Evolutionary conservation across 2,329 filamentous ascomycete genomes (phyloP), one percentile per base, ranked within the genome.

Genomic region (Xylaria digitata): DNA sequence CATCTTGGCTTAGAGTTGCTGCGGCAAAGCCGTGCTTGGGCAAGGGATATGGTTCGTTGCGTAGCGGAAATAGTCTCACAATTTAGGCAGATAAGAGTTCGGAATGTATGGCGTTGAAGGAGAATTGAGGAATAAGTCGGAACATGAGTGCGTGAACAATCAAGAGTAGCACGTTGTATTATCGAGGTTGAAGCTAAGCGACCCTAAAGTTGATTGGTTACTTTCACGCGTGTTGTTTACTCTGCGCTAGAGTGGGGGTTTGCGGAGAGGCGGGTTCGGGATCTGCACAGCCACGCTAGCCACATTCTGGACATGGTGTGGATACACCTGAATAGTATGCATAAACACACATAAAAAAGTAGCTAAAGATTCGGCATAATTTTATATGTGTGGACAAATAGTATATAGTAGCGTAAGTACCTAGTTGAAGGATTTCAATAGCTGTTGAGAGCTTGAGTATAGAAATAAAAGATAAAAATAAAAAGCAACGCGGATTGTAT

Each of bases 221-320:
- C 6, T 58, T 45, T 61, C 66, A 70, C 74, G 72, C 72, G 74
- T 73, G 66, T 73, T 76, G 74, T 76, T 76, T 76, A 76, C 74
- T 72, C 26, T 59, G 48, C 46, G 19, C 53, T 17, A 50, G 37
- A 40, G 56, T 61, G 55, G 42, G 68, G 64, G 43, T 61, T 61
- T 32, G 40, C 30, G 61, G 46, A 30, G 46, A 52, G 26, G 26
- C 26, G 26, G 26, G 26, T 26, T 26, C 13, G 19, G 11, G 17
- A 30, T 26, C 8, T 19, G 23, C 50, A 50, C 46, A 59, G 55
- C 62, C 62, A 64, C 43, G 5, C 6, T 5, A 53, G 46, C 46
- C 40, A 54, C 48, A 43, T 15, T 37, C 11, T 37, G 11, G 34
- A 2, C 26, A 26, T 26, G 26, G 26, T 26, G 26, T 26, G 26